Evolutionary conservation across 805 yeast genomes (phyloP).

Genomic region (Monosporozyma aquatica): DNA sequence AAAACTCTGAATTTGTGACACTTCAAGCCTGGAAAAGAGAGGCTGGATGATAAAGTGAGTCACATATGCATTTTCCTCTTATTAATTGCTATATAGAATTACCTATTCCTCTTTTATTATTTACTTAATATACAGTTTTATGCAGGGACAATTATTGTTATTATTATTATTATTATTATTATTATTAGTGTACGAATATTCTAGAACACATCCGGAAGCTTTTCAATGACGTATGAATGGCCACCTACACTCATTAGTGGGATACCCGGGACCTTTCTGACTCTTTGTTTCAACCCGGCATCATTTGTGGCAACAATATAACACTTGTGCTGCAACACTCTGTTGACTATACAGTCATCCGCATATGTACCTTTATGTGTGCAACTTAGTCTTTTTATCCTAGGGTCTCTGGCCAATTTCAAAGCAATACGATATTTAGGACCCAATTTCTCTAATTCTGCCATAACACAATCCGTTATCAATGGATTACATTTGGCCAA

Average conservation of each 20-base stretch:
- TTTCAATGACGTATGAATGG: conserved; percentile 83
- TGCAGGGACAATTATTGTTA: no score
- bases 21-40: no score
- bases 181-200: neutral
- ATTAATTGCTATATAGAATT: no score
- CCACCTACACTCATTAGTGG: conserved; percentile 96
- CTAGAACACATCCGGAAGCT: conserved; percentile 87
- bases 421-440: conserved; percentile 91
- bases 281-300: conserved; percentile 89
- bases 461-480: conserved; percentile 95
- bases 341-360: conserved; percentile 89
- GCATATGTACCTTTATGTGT: conserved; percentile 96
- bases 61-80: no score
- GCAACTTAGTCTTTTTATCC: conserved; percentile 79
- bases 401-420: conserved; percentile 85
- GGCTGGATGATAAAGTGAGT: no score
- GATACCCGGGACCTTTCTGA: conserved; percentile 94
- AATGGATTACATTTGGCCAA: conserved; percentile 93
- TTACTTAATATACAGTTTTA: neutral
- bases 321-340: conserved; percentile 94
- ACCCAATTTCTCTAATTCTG: conserved; percentile 93
- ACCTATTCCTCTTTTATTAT: no score
- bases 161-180: no score
- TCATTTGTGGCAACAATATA: conserved; percentile 96
- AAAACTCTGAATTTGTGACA: no score